Evolutionary conservation across 164 flowering plant genomes (phyloP).

Genomic region (Echeveria elegans): DNA sequence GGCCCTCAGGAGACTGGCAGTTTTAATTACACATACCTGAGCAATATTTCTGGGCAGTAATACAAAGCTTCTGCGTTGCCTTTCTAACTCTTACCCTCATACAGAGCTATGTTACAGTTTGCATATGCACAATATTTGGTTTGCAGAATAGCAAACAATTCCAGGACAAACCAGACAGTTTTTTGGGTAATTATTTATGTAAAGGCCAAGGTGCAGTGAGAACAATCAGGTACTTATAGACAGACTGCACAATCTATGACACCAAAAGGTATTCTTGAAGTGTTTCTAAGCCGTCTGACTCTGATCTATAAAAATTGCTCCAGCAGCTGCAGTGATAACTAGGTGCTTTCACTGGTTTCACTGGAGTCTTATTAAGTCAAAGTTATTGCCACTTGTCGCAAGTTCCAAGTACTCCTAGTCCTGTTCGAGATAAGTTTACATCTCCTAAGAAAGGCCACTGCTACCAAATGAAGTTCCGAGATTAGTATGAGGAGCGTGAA

Average conservation of each 20-base stretch:
- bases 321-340: neutral
- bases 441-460: conserved; percentile 11
- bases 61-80: too few species aligned
- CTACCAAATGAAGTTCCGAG: conserved; percentile 28
- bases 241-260: conserved; percentile 3
- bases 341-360: neutral
- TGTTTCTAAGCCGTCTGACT: neutral
- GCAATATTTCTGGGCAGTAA: too few species aligned
- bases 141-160: neutral
- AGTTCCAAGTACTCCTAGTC: neutral
- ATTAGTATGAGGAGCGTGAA: conserved; percentile 17
- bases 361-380: conserved; percentile 1
- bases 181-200: neutral
- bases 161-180: neutral
- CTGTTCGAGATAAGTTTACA: neutral
- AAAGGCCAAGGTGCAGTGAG: neutral
- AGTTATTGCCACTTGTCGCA: neutral
- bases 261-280: conserved; percentile 1
- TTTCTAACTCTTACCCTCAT: too few species aligned
- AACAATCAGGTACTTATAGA: neutral
- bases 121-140: neutral
- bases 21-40: too few species aligned
- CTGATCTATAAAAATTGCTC: neutral
- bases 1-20: too few species aligned
- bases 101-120: neutral